Conservation (phyloP, 345 rosid species). For the Linum usitatissimum region DNA sequence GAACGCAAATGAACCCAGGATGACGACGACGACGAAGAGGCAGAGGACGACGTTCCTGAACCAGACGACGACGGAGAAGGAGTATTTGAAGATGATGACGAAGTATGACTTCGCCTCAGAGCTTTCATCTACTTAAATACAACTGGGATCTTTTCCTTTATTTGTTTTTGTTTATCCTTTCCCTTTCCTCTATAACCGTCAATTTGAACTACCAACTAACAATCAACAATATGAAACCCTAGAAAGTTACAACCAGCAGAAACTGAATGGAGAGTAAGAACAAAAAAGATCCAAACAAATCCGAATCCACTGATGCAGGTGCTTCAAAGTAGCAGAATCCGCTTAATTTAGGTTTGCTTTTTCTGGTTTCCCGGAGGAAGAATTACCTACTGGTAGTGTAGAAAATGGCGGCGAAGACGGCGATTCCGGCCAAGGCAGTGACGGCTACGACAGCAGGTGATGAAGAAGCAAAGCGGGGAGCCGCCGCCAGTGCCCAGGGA, state of each 20-base stretch:
- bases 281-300: not conserved
- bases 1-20: slow-evolving; percentile 65
- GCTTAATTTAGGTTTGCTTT: not conserved
- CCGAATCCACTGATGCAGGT: too few relatives aligned
- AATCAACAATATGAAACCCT: not conserved
- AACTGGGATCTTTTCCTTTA: not conserved
- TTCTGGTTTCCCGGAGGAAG: not conserved
- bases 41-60: slow-evolving; percentile 17
- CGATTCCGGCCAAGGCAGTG: slow-evolving; percentile 54
- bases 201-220: slow-evolving; percentile 5
- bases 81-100: slow-evolving; percentile 32
- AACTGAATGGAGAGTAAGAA: not conserved
- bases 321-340: too few relatives aligned
- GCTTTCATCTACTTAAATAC: slow-evolving; percentile 32
- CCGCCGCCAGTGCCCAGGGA: slow-evolving; percentile 35
- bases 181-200: slow-evolving; percentile 19
- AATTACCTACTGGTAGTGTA: slow-evolving; percentile 44
- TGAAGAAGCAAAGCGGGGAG: slow-evolving; percentile 43
- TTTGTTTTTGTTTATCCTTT: slow-evolving; percentile 15
- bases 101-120: slow-evolving; percentile 46
- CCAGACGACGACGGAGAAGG: slow-evolving; percentile 27
- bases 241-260: not conserved
- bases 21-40: slow-evolving; percentile 31
- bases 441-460: slow-evolving; percentile 68
- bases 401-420: slow-evolving; percentile 43